Conservation (phyloP, 2,329 filamentous ascomycete genomes). For the Trichoderma koningiopsis region DNA sequence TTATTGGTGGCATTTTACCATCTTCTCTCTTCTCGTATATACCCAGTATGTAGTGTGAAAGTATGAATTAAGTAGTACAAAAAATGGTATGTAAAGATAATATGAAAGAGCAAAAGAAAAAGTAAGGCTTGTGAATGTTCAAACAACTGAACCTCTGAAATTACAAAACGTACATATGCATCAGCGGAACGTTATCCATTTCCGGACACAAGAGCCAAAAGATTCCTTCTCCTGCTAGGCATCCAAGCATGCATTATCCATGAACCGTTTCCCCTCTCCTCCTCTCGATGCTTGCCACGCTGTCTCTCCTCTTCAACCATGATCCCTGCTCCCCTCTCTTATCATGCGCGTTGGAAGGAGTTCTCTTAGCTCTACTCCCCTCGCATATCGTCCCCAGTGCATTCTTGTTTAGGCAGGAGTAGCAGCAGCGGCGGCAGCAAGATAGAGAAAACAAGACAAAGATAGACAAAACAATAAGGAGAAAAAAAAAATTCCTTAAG, state of each 20-base stretch:
- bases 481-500: neutral
- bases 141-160: neutral
- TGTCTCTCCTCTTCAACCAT: neutral
- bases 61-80: constrained; percentile 3
- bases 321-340: neutral
- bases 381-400: neutral
- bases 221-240: neutral
- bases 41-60: neutral
- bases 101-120: neutral
- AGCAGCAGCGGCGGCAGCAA: neutral
- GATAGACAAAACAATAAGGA: neutral
- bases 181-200: neutral
- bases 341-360: neutral
- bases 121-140: neutral
- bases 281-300: neutral
- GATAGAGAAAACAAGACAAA: neutral
- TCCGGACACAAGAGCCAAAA: neutral
- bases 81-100: neutral
- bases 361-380: neutral
- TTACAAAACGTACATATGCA: constrained; percentile 7
- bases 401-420: neutral
- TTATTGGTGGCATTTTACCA: neutral
- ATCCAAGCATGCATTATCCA: constrained; percentile 14
- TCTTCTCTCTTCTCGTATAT: neutral
- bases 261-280: neutral